Evolutionary conservation across 2,329 filamentous ascomycete genomes (phyloP).

Genomic region (Hypoxylon sp.): DNA sequence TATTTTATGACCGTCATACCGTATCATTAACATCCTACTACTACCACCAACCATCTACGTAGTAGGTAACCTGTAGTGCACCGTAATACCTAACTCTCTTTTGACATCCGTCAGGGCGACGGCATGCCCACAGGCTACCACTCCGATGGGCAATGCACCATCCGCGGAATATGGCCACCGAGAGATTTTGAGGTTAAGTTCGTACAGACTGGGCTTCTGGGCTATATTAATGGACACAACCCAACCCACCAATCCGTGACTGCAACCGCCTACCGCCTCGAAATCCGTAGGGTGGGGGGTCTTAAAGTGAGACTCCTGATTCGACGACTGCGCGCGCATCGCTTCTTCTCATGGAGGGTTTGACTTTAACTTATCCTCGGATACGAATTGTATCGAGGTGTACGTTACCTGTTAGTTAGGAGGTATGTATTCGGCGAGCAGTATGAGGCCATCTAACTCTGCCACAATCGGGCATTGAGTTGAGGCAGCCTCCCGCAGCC

Average conservation of each 20-base stretch:
- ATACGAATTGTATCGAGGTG: constrained; percentile 19
- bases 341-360: constrained; percentile 7
- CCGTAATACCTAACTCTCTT: constrained; percentile 22
- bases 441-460: constrained; percentile 2
- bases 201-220: not conserved
- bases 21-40: constrained; percentile 18
- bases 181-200: constrained; percentile 22
- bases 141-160: constrained; percentile 35
- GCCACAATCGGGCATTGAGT: constrained; percentile 10
- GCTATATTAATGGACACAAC: constrained; percentile 30
- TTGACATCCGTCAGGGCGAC: constrained; percentile 4
- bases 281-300: constrained; percentile 21
- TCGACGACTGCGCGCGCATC: constrained; percentile 29
- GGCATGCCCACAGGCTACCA: constrained; percentile 24
- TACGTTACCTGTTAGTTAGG: not conserved
- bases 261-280: constrained; percentile 19
- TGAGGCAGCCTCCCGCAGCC: constrained; percentile 13
- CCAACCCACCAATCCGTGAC: constrained; percentile 30
- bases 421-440: not conserved
- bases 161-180: constrained; percentile 41
- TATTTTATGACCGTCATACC: constrained; percentile 11
- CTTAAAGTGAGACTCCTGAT: constrained; percentile 23
- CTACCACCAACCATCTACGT: not conserved
- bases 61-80: not conserved
- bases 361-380: constrained; percentile 19